These are phyloP conservation scores for Xylaria telfairii DNA, from an alignment of 495 filamentous ascomycete genomes.

Conservation along the genomic window DNA sequence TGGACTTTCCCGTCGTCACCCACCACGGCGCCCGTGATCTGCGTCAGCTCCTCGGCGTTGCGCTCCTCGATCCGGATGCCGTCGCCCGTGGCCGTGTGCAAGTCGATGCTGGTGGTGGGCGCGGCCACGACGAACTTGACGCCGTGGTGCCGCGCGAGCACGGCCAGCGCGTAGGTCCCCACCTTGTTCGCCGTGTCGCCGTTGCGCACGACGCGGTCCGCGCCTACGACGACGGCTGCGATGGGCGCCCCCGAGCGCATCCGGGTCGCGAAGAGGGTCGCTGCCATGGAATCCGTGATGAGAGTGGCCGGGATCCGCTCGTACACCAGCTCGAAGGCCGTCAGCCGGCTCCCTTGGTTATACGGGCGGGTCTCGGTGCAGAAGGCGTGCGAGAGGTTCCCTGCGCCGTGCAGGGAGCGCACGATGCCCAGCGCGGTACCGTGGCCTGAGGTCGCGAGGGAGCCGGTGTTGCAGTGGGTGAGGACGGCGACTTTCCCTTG, in stretches of 20 bases:
- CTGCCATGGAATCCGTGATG: slow-evolving; percentile 97
- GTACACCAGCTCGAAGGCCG: slow-evolving; percentile 93
- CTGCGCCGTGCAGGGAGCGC: slow-evolving; percentile 73
- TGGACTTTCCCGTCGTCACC: slow-evolving; percentile 56
- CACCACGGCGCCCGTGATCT: slow-evolving; percentile 74
- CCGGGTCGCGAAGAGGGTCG: slow-evolving; percentile 70
- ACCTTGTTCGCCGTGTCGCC: slow-evolving; percentile 99
- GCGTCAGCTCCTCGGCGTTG: slow-evolving; percentile 75
- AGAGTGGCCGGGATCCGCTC: slow-evolving; percentile 92
- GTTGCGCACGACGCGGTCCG: slow-evolving; percentile 93
- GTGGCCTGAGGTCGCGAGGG: slow-evolving; percentile 93
- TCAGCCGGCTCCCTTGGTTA: slow-evolving; percentile 94
- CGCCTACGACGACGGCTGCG: slow-evolving; percentile 88
- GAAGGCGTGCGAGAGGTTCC: slow-evolving; percentile 76
- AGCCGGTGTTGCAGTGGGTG: slow-evolving; percentile 98
- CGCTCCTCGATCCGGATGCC: slow-evolving; percentile 91
- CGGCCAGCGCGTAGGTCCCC: slow-evolving; percentile 90
- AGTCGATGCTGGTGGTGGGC: slow-evolving; percentile 91
- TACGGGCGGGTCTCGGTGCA: slow-evolving; percentile 98
- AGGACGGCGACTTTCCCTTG: slow-evolving; percentile 76
- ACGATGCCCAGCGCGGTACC: slow-evolving; percentile 95
- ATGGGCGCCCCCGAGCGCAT: slow-evolving; percentile 62
- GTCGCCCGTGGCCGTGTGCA: slow-evolving; percentile 73
- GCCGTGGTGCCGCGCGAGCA: slow-evolving; percentile 82
- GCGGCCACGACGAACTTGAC: slow-evolving; percentile 96